Evolutionary conservation across 805 yeast genomes (phyloP).

Genomic region (Kluyveromyces wickerhamii): DNA sequence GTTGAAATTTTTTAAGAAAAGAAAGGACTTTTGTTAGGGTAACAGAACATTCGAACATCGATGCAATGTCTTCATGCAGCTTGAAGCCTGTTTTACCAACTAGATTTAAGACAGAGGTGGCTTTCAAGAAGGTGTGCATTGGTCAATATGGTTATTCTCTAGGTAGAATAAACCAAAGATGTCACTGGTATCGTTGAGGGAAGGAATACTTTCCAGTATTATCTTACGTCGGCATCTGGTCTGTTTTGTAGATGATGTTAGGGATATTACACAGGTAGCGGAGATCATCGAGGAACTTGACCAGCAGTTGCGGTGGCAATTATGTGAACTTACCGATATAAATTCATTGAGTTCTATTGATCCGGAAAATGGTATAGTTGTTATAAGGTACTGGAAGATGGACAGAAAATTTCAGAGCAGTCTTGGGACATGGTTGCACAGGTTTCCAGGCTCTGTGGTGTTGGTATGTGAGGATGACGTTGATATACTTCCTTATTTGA

Average conservation of each 20-base stretch:
- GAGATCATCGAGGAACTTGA: neutral
- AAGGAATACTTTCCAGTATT: neutral
- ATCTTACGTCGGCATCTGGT: conserved; percentile 37
- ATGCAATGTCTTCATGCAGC: too few species aligned
- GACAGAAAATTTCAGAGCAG: conserved; percentile 1
- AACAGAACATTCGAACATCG: neutral
- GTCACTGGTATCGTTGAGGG: conserved; percentile 2
- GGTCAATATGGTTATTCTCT: too few species aligned
- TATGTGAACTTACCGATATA: neutral
- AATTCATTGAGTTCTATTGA: neutral
- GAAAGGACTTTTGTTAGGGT: conserved; percentile 1
- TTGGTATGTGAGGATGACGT: conserved; percentile 5
- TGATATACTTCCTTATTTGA: conserved; percentile 15
- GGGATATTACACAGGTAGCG: conserved; percentile 7
- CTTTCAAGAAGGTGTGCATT: too few species aligned
- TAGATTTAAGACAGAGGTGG: too few species aligned
- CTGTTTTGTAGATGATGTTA: conserved; percentile 47
- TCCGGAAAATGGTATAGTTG: neutral
- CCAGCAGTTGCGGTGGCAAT: neutral
- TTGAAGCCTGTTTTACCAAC: too few species aligned
- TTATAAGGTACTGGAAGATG: neutral
- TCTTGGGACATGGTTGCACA: conserved; percentile 1
- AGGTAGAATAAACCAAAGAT: too few species aligned
- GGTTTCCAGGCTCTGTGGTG: conserved; percentile 4
- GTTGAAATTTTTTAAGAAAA: neutral